A percentile compares a stretch with the other conserved stretches of the same genome.
These are phyloP conservation scores for Wallacemonas collosoma DNA, from an alignment of 208 protist genomes.

Conservation along the genomic window DNA sequence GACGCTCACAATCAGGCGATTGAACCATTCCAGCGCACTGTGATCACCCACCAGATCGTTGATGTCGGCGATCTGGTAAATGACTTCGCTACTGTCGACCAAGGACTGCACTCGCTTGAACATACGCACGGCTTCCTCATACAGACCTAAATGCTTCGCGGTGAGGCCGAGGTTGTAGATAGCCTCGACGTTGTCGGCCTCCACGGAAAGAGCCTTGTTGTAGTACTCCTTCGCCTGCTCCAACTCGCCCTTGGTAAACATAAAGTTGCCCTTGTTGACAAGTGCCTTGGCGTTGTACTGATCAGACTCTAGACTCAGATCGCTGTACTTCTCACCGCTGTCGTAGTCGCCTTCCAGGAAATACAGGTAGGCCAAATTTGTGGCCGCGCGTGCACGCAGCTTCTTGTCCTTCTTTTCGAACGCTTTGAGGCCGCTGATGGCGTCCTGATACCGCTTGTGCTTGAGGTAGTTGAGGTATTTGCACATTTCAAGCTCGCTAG, in stretches of 20 bases:
- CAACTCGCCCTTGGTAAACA: conserved; percentile 87
- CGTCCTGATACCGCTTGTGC: conserved; percentile 92
- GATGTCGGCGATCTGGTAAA: conserved; percentile 95
- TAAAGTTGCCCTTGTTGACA: conserved; percentile 97
- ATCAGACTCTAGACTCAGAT: conserved; percentile 93
- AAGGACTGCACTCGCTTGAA: conserved; percentile 95
- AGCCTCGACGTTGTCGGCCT: conserved; percentile 97
- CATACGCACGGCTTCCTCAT: conserved; percentile 92
- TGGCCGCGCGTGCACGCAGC: conserved; percentile 92
- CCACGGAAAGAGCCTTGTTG: conserved; percentile 94
- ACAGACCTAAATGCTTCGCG: conserved; percentile 88
- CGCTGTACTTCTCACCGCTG: conserved; percentile 96
- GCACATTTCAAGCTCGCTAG: conserved; percentile 95
- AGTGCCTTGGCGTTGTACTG: conserved; percentile 97
- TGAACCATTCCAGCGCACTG: conserved; percentile 79
- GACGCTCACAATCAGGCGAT: conserved; percentile 85
- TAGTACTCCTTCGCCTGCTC: conserved; percentile 94
- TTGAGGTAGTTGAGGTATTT: conserved; percentile 96
- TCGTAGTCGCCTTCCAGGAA: conserved; percentile 97
- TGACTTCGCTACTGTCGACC: conserved; percentile 94
- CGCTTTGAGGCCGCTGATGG: conserved; percentile 92
- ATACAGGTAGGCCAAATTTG: conserved; percentile 98
- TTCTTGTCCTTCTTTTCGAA: conserved; percentile 96
- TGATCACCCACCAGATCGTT: conserved; percentile 85
- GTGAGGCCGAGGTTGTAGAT: conserved; percentile 97